Percentiles rank a stretch among this genome's conserved stretches.
Evolutionary conservation across 805 yeast species (phyloP).

Genomic region (Jamesozyma jinghongensis): DNA sequence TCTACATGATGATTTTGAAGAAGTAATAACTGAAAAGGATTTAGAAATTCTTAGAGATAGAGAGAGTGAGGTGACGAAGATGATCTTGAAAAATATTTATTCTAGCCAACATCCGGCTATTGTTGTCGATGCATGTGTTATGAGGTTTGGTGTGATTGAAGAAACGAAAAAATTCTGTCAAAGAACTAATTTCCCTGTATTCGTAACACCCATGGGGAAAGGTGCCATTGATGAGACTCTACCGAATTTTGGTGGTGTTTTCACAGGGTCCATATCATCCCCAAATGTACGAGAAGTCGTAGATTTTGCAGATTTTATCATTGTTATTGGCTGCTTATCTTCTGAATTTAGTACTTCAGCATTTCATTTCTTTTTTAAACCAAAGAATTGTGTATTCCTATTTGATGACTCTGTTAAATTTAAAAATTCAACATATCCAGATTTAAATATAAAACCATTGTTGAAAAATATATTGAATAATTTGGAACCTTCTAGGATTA

Average conservation of each 20-base stretch:
- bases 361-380: constrained; percentile 56
- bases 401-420: constrained; percentile 59
- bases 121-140: constrained; percentile 73
- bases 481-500: constrained; percentile 26
- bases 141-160: constrained; percentile 50
- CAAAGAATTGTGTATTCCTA: constrained; percentile 57
- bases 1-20: constrained; percentile 29
- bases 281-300: constrained; percentile 62
- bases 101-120: constrained; percentile 55
- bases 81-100: constrained; percentile 39
- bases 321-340: constrained; percentile 65
- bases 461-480: constrained; percentile 20
- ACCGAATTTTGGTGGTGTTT: constrained; percentile 65
- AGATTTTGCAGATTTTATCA: constrained; percentile 57
- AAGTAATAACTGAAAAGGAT: constrained; percentile 31
- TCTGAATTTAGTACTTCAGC: constrained; percentile 83
- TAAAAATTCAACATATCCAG: constrained; percentile 52
- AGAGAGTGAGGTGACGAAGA: constrained; percentile 46
- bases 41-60: constrained; percentile 28
- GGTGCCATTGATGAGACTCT: constrained; percentile 58
- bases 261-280: constrained; percentile 61
- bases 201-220: constrained; percentile 81
- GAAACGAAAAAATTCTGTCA: constrained; percentile 50
- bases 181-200: constrained; percentile 62
- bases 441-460: constrained; percentile 43